Percentiles rank a stretch among this genome's conserved stretches.
Evolutionary conservation across 768 basidiomycete genomes (phyloP).

Genomic region (Candolleomyces aberdarensis): DNA sequence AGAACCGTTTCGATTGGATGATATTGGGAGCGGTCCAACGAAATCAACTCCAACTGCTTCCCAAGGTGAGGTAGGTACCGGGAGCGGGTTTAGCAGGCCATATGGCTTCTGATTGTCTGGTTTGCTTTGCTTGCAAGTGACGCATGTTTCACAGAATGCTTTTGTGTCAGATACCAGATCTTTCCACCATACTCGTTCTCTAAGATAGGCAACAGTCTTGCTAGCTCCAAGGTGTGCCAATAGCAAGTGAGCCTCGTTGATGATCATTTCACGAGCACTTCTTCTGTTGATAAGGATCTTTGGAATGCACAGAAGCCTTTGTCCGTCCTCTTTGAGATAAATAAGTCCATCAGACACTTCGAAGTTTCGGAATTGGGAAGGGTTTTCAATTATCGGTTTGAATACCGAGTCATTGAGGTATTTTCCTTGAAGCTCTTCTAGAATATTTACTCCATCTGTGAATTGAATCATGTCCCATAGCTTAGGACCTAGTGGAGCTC

Average conservation of each 20-base stretch:
- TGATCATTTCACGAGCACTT: constrained; percentile 24
- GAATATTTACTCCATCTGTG: not conserved
- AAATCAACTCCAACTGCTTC: constrained; percentile 15
- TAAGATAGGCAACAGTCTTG: constrained; percentile 28
- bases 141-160: constrained; percentile 18
- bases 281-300: constrained; percentile 12
- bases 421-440: not conserved
- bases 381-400: constrained; percentile 5
- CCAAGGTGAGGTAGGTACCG: constrained; percentile 9
- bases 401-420: constrained; percentile 14
- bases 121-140: constrained; percentile 15
- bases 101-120: constrained; percentile 19
- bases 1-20: not conserved
- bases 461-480: constrained; percentile 3
- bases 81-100: constrained; percentile 19
- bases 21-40: constrained; percentile 19
- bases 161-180: constrained; percentile 13
- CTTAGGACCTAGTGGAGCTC: not conserved
- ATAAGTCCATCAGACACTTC: constrained; percentile 10
- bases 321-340: constrained; percentile 7
- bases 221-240: constrained; percentile 30
- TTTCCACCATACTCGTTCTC: constrained; percentile 25
- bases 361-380: constrained; percentile 15
- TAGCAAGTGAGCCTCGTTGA: constrained; percentile 33
- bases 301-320: constrained; percentile 19